Base-by-base conservation (phyloP, 75 land plant species). In the Sequoia sempervirens region DNA sequence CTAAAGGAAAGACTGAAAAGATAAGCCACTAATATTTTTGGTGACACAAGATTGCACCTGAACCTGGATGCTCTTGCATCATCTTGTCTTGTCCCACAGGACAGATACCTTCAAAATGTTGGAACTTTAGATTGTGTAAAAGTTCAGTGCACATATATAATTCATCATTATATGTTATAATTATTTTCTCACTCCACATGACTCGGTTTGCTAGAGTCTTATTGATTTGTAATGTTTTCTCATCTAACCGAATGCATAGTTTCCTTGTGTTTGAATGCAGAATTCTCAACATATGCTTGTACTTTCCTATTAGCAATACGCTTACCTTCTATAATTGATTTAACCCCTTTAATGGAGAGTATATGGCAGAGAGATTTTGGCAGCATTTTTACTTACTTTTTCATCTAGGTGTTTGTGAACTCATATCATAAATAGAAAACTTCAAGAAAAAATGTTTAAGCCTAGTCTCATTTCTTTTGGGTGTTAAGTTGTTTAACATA, bases 381-480 rank as follows among this genome's bases (percentile, higher is more conserved):
- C 26, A 0, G 66, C n/a, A 61, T 61, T 61, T 61, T 23, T 28
- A 2, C 8, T 20, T 61, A 7, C 26, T 61, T 61, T 26, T 20
- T 54, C 4, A 20, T 61, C 7, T 61, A 15, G 17, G 66, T 61
- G 66, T 61, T 5, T 61, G 66, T 61, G 66, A 61, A 6, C n/a
- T 61, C 66, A 61, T 61, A 61, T 61, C 8, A 61, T 61, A 26
- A 61, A 26, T 26, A 61, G 8, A 6, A 23, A 61, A 20, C 18
- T 36, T 15, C 3, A 20, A 75, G 14, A 75, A 17, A 18, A 10
- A 18, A 3, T 75, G 18, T 75, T 75, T 20, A 18, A 34, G 41
- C 23, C 3, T 15, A 75, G 79, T 75, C 74, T 82, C 46, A 66
- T 30, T 69, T 82, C 28, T 68, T 64, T 82, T 26, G 72, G 72